Percentiles rank a stretch among this genome's conserved stretches.
Evolutionary conservation across 306 rosid genomes (phyloP).

Genomic region (Dalbergia cochinchinensis): DNA sequence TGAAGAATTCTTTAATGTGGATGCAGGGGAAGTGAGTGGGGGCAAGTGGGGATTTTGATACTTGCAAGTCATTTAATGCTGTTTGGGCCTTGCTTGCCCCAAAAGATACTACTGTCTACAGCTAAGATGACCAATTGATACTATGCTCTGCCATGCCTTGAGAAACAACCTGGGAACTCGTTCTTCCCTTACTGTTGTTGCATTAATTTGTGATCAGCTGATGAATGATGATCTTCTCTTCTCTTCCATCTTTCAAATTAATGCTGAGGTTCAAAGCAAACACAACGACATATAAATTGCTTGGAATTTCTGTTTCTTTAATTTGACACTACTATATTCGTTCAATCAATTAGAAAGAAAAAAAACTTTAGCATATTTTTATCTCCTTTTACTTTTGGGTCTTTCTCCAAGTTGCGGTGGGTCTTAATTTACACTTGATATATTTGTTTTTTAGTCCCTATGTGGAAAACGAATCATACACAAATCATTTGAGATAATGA

Average conservation of each 20-base stretch:
- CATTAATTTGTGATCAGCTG: slow-evolving; percentile 19
- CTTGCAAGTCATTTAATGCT: slow-evolving; percentile 41
- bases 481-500: not conserved
- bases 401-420: not conserved
- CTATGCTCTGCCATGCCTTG: too few relatives aligned
- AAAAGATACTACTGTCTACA: slow-evolving; percentile 41
- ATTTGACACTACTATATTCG: too few relatives aligned
- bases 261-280: slow-evolving; percentile 13
- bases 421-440: not conserved
- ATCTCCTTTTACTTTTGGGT: not conserved
- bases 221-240: not conserved
- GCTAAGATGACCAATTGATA: slow-evolving; percentile 24
- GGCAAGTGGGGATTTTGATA: slow-evolving; percentile 18
- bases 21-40: not conserved
- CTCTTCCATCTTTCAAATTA: not conserved
- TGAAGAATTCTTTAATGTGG: not conserved
- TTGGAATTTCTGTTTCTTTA: not conserved
- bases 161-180: slow-evolving; percentile 41
- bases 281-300: not conserved
- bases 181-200: slow-evolving; percentile 3
- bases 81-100: slow-evolving; percentile 44
- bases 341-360: not conserved
- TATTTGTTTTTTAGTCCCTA: not conserved
- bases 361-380: not conserved
- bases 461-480: not conserved